A percentile compares a stretch with the other conserved stretches of the same genome.
These are phyloP conservation scores for Henckelia pumila DNA, from an alignment of 257 asterid genomes.

Conservation along the genomic window DNA sequence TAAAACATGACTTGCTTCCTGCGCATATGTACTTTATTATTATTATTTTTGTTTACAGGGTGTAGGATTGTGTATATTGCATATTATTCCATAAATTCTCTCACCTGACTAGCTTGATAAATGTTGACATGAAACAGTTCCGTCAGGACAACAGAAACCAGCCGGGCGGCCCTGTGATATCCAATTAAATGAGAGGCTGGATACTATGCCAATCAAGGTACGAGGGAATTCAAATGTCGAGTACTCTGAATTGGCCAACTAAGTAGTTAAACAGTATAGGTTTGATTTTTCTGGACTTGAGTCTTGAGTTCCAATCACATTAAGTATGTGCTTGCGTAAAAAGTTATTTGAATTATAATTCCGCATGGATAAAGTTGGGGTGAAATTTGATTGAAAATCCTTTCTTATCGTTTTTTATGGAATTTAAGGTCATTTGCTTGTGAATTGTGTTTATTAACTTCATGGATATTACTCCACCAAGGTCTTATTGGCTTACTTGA, in stretches of 20 bases:
- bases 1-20: neutral
- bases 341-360: neutral
- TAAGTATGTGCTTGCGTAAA: neutral
- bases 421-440: neutral
- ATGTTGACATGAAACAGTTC: constrained; percentile 41
- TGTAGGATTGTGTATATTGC: constrained; percentile 10
- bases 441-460: neutral
- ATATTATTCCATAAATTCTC: constrained; percentile 2
- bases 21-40: constrained; percentile 8
- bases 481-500: neutral
- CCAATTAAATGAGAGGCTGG: constrained; percentile 53
- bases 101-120: constrained; percentile 27
- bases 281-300: too few relatives aligned
- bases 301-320: neutral
- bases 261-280: too few relatives aligned
- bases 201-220: constrained; percentile 63
- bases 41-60: constrained; percentile 2
- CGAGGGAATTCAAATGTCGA: constrained; percentile 24
- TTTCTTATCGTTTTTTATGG: neutral
- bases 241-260: neutral
- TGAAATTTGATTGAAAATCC: neutral
- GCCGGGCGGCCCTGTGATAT: constrained; percentile 48
- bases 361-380: neutral
- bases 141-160: constrained; percentile 49
- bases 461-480: neutral